These are phyloP conservation scores for Mortierella sp. DNA, from an alignment of 371 early-diverging fungal species.

Conservation along the genomic window DNA sequence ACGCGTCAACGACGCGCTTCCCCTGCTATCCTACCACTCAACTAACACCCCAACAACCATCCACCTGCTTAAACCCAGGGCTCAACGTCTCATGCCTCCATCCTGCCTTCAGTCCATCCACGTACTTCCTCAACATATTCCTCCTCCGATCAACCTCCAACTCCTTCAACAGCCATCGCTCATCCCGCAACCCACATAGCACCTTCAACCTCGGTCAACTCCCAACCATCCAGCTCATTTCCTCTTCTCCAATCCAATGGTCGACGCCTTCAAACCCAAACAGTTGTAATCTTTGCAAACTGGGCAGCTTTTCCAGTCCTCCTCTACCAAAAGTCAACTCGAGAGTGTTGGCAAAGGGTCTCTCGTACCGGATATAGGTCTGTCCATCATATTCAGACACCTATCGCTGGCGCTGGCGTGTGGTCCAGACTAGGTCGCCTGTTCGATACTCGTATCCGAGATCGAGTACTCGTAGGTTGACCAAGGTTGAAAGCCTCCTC, in stretches of 20 bases:
- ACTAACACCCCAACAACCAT: not conserved
- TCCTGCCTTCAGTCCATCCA: too few relatives aligned
- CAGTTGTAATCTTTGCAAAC: constrained; percentile 6
- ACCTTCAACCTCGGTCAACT: not conserved
- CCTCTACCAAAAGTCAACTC: constrained; percentile 6
- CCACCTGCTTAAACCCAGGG: not conserved
- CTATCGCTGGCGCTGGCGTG: too few relatives aligned
- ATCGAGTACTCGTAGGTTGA: not conserved
- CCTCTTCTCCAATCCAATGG: constrained; percentile 8
- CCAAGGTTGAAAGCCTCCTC: not conserved
- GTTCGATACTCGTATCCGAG: not conserved
- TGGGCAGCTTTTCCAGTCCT: constrained; percentile 7
- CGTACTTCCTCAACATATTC: not conserved
- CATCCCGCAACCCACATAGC: not conserved
- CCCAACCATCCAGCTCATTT: not conserved
- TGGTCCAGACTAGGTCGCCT: too few relatives aligned
- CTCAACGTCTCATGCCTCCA: not conserved
- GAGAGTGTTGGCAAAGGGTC: not conserved
- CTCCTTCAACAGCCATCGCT: not conserved
- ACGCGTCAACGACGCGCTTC: not conserved
- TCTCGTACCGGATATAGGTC: not conserved
- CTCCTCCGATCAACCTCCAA: not conserved
- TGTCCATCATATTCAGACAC: too few relatives aligned
- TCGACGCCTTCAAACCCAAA: not conserved
- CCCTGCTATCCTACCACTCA: not conserved